Evolutionary conservation across 768 basidiomycete species (phyloP).

Genomic region (Suillus tomentosus): DNA sequence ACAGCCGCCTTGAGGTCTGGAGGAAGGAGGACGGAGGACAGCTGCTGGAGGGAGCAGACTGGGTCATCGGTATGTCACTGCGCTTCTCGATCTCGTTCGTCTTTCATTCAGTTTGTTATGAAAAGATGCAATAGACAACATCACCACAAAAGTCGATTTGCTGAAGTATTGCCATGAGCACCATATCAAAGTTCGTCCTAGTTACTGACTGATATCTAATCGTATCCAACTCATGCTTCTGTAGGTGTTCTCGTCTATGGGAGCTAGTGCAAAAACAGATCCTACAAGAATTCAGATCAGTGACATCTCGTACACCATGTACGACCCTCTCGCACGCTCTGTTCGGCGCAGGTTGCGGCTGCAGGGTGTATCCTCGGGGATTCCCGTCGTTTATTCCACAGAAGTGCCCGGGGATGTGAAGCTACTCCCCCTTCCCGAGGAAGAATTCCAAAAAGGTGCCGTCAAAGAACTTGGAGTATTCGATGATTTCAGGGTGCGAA

Average conservation of each 20-base stretch:
- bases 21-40: conserved; percentile 74
- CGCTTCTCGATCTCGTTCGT: conserved; percentile 13
- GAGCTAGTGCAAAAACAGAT: conserved; percentile 92
- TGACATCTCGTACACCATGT: conserved; percentile 89
- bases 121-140: conserved; percentile 95
- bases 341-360: conserved; percentile 78
- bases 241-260: conserved; percentile 96
- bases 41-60: conserved; percentile 83
- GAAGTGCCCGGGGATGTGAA: conserved; percentile 90
- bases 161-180: conserved; percentile 85
- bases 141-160: conserved; percentile 93
- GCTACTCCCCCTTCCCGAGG: conserved; percentile 86
- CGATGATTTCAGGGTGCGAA: conserved; percentile 92
- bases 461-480: conserved; percentile 89
- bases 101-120: conserved; percentile 9
- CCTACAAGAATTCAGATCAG: conserved; percentile 94
- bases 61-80: conserved; percentile 77
- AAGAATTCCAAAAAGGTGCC: conserved; percentile 87
- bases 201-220: neutral
- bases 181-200: conserved; percentile 65
- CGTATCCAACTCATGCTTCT: neutral
- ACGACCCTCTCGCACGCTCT: conserved; percentile 92
- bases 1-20: conserved; percentile 85
- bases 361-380: conserved; percentile 61
- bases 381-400: conserved; percentile 93